Percentiles rank a stretch among this genome's conserved stretches.
phyloP scores from a whole-genome alignment of 495 filamentous ascomycete genomes.

The Xylaria telfairii region DNA sequence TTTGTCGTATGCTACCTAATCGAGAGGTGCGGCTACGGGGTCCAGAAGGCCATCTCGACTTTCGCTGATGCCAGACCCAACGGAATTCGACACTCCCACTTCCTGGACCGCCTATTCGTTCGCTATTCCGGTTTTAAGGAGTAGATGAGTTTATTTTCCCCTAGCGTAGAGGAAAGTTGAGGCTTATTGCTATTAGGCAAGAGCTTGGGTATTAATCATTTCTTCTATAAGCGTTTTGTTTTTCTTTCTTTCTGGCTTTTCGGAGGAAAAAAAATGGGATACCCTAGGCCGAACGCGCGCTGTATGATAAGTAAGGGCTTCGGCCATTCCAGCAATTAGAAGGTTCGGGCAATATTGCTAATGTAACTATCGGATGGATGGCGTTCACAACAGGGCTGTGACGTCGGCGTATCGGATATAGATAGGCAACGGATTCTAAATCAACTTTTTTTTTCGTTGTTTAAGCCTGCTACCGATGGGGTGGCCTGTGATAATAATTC shows the following conservation, averaged over 20 bases:
- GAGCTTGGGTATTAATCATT: neutral
- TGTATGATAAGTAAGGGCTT: constrained; percentile 19
- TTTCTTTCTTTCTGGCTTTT: too few relatives aligned
- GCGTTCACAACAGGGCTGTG: neutral
- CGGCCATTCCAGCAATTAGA: constrained; percentile 3
- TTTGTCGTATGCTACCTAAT: constrained; percentile 91
- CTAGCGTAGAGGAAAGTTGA: neutral
- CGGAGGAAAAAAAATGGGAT: neutral
- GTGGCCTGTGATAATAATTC: neutral
- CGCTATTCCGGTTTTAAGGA: constrained; percentile 60
- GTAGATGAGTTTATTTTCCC: neutral
- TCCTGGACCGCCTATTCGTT: constrained; percentile 84
- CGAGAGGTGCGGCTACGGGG: constrained; percentile 72
- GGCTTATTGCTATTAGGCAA: neutral
- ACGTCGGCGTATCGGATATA: constrained; percentile 6
- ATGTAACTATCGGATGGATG: constrained; percentile 1
- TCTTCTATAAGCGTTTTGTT: neutral
- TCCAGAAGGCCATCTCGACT: constrained; percentile 80
- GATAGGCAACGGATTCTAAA: neutral
- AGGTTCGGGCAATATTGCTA: constrained; percentile 9
- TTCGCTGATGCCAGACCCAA: constrained; percentile 77
- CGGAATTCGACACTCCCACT: constrained; percentile 89
- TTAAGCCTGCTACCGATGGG: neutral
- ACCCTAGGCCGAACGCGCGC: neutral
- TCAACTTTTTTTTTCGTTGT: neutral